Conservation (phyloP, 1,284 basidiomycete genomes). For the Mrakiaceae sp. region DNA sequence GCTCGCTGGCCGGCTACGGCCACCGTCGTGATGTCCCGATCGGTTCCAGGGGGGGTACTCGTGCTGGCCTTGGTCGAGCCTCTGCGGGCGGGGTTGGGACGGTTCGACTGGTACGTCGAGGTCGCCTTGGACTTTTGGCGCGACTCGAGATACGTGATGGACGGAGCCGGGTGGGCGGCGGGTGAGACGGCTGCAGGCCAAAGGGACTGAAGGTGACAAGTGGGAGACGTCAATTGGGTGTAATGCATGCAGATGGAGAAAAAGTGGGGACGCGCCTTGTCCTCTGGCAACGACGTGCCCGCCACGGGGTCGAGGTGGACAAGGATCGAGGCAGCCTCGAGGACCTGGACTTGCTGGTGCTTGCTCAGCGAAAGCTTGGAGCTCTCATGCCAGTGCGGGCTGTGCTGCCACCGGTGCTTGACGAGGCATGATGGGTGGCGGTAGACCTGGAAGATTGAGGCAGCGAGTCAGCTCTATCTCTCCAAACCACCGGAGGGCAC, state of each 20-base stretch:
- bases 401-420: slow-evolving; percentile 97
- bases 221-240: neutral
- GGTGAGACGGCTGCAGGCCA: slow-evolving; percentile 45
- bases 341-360: slow-evolving; percentile 94
- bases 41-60: no score
- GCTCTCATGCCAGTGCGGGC: slow-evolving; percentile 91
- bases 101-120: neutral
- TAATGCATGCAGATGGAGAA: neutral
- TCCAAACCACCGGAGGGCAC: neutral
- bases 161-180: slow-evolving; percentile 13
- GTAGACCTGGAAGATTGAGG: slow-evolving; percentile 53
- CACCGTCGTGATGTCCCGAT: no score
- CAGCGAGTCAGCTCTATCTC: slow-evolving; percentile 13
- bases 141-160: slow-evolving; percentile 38
- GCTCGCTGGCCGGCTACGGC: no score
- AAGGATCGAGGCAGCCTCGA: slow-evolving; percentile 94
- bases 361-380: slow-evolving; percentile 89
- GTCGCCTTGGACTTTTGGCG: neutral
- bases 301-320: slow-evolving; percentile 56
- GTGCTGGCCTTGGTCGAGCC: no score
- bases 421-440: slow-evolving; percentile 88
- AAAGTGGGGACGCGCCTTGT: slow-evolving; percentile 42
- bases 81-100: neutral
- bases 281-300: slow-evolving; percentile 75
- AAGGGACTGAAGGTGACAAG: slow-evolving; percentile 40